Percentiles rank a stretch among this genome's conserved stretches.
Evolutionary conservation across 164 flowering plant species (phyloP).

Genomic region (Magnolia changhungtana): DNA sequence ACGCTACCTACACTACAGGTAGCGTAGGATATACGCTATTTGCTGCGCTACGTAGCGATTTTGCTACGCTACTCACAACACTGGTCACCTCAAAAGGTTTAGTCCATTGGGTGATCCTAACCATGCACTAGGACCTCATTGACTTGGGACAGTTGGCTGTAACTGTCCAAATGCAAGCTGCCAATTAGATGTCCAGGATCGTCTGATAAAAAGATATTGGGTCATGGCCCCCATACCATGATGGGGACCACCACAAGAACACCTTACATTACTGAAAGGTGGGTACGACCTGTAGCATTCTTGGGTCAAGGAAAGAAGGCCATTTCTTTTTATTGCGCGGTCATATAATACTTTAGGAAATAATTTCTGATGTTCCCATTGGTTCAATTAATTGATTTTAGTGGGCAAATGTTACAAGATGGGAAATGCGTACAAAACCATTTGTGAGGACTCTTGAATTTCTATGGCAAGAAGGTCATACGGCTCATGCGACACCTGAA

Average conservation of each 20-base stretch:
- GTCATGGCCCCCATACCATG: not conserved
- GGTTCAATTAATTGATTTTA: constrained; percentile 22
- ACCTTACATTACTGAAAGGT: not conserved
- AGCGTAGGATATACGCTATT: too few relatives aligned
- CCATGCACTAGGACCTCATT: too few relatives aligned
- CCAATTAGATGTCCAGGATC: not conserved
- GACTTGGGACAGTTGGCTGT: not conserved
- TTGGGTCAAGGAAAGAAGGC: not conserved
- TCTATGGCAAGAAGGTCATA: constrained; percentile 99
- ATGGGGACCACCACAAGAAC: not conserved
- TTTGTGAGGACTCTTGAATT: constrained; percentile 95
- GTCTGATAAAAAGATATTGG: too few relatives aligned
- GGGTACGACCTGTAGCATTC: not conserved
- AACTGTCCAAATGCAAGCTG: not conserved
- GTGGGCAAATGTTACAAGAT: constrained; percentile 99
- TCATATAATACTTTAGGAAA: too few relatives aligned
- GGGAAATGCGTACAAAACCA: constrained; percentile 99
- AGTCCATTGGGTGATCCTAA: too few relatives aligned
- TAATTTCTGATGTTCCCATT: not conserved
- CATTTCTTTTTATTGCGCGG: not conserved
- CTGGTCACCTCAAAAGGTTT: too few relatives aligned
- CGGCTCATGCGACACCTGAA: constrained; percentile 89
- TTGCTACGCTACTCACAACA: too few relatives aligned
- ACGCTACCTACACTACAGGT: too few relatives aligned
- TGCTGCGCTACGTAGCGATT: too few relatives aligned